Base-by-base conservation (phyloP, 768 basidiomycete genomes). In the Leccinum obscurum region DNA sequence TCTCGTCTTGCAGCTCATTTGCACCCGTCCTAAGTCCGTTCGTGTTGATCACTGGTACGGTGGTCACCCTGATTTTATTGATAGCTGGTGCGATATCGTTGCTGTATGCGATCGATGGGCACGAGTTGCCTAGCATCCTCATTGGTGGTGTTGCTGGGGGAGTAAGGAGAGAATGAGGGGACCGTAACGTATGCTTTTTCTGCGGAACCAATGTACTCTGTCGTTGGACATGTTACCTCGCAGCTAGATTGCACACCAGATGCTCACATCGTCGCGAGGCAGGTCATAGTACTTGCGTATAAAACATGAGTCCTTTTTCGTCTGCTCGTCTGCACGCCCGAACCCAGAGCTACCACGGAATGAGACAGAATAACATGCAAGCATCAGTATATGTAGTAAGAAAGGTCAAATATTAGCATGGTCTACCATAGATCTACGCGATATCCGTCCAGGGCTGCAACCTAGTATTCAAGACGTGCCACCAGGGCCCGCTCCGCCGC, bases 71-170 rank as follows among this genome's bases (percentile, higher is more conserved):
- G 46, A 71, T 91, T 24, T 73, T 93, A 26, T 73, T 92, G 57
- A 77, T 89, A 37, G 80, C 78, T n/a, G 88, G 87, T 15, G 86
- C 89, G 2, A 76, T 92, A 39, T 82, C 82, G 6, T 72, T 94
- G 32, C 79, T 94, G 15, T 86, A 81, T 55, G 78, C 77, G 8
- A 80, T 92, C 37, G 90, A 87, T 20, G 75, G 75, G 49, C 76
- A 83, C 61, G 80, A 84, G 62, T 75, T 93, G 56, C 92, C 92
- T n/a, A 89, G 87, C 64, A 89, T 87, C 24, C 74, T 94, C 32
- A 78, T 86, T 28, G 87, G 87, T 17, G 84, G 84, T 53, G 81
- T 84, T 59, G 74, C 81, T 32, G 75, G 66, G 2, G 75, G 77
- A 60, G 71, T 71, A 52, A 85, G 83, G 75, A 85, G 75, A 70